A percentile compares a stretch with the other conserved stretches of the same genome.
These are phyloP conservation scores for Rhizopogon vulgaris DNA, from an alignment of 768 basidiomycete genomes.

Conservation along the genomic window DNA sequence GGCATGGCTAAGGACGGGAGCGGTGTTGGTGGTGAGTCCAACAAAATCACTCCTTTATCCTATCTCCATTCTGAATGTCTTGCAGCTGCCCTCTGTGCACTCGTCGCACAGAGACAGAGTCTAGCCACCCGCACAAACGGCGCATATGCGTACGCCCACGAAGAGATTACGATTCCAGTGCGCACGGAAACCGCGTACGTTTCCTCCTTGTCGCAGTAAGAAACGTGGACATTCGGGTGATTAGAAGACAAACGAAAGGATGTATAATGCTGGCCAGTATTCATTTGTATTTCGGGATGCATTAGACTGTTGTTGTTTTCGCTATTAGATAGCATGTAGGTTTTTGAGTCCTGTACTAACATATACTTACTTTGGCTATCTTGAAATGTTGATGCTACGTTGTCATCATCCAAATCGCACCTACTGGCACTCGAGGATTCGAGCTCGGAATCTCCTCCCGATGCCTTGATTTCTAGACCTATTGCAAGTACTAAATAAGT, in stretches of 20 bases:
- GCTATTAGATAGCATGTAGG: background rate
- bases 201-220: slow-evolving; percentile 15
- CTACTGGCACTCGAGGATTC: no score
- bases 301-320: background rate
- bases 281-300: background rate
- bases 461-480: no score
- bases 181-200: slow-evolving; percentile 10
- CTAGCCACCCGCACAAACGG: slow-evolving; percentile 9
- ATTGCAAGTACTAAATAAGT: no score
- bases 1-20: slow-evolving; percentile 97
- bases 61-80: slow-evolving; percentile 4
- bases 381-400: no score
- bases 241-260: background rate
- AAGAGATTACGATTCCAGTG: slow-evolving; percentile 8
- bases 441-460: no score
- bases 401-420: no score
- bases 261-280: slow-evolving; percentile 1
- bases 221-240: background rate
- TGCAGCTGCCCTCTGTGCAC: slow-evolving; percentile 80
- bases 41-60: background rate
- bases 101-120: slow-evolving; percentile 31
- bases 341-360: background rate
- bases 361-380: background rate
- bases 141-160: slow-evolving; percentile 4
- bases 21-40: slow-evolving; percentile 86